phyloP scores from a whole-genome alignment of 1,139 yeast species.

The Suhomyces choctaworum region DNA sequence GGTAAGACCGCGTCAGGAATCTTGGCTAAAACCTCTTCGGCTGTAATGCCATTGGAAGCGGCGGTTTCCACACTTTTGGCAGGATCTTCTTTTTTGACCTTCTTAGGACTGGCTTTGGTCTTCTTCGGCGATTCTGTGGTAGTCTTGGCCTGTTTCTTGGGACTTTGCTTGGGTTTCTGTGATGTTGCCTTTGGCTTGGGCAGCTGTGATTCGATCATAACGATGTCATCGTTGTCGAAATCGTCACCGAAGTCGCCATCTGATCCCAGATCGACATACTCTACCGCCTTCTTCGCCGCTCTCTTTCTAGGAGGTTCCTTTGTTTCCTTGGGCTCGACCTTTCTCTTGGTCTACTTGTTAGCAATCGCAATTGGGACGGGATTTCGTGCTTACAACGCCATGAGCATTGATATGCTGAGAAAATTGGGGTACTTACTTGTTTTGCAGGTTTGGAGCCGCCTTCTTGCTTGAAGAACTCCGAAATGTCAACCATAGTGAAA shows the following conservation, averaged over 20 bases:
- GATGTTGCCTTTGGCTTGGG: background rate
- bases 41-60: conserved; percentile 30
- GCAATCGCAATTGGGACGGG: too few species aligned
- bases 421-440: too few species aligned
- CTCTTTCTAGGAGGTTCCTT: background rate
- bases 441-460: background rate
- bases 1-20: conserved; percentile 75
- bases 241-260: conserved; percentile 23
- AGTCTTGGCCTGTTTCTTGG: conserved; percentile 8
- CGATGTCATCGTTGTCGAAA: conserved; percentile 8
- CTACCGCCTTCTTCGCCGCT: background rate
- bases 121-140: conserved; percentile 9
- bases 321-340: background rate
- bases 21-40: conserved; percentile 53
- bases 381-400: too few species aligned
- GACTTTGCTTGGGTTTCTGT: background rate
- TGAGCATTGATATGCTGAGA: too few species aligned
- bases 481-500: conserved; percentile 3
- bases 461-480: conserved; percentile 1
- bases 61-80: background rate
- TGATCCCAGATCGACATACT: background rate
- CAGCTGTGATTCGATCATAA: conserved; percentile 8
- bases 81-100: conserved; percentile 2
- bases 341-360: too few species aligned
- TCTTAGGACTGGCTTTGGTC: background rate